Conservation (phyloP, 352 stramenopile genomes). For the Globisporangium barbulae region DNA sequence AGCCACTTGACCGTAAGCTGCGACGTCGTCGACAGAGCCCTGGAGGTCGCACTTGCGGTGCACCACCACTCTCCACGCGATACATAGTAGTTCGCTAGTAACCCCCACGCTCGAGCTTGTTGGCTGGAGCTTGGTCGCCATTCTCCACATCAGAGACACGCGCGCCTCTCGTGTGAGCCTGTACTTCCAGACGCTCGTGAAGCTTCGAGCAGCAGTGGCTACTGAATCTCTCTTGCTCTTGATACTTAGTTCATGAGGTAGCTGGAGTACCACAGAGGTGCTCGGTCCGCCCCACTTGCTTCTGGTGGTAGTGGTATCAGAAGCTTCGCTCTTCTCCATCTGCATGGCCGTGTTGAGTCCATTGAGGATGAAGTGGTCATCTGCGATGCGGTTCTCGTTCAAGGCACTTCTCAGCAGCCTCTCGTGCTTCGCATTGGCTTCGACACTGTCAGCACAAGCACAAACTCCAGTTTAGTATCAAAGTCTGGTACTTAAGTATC, state of each 20-base stretch:
- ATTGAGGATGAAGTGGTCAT: slow-evolving; percentile 15
- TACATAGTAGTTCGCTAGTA: no score
- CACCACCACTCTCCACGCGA: slow-evolving; percentile 22
- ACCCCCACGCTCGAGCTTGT: background rate
- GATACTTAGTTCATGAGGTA: background rate
- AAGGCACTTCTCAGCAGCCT: slow-evolving; percentile 12
- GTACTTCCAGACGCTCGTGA: slow-evolving; percentile 19
- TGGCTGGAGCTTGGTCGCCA: background rate
- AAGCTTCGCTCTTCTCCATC: slow-evolving; percentile 10
- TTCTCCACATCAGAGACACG: slow-evolving; percentile 23
- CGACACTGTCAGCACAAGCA: background rate
- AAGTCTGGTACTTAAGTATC: background rate
- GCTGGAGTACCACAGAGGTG: slow-evolving; percentile 9
- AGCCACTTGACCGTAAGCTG: slow-evolving; percentile 2
- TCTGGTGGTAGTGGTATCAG: background rate
- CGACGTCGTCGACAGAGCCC: slow-evolving; percentile 17
- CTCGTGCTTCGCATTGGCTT: slow-evolving; percentile 2
- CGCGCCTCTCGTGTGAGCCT: slow-evolving; percentile 16
- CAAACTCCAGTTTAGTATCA: background rate
- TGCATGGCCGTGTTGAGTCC: background rate
- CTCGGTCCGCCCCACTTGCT: slow-evolving; percentile 14
- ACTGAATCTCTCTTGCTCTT: background rate
- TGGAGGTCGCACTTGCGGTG: slow-evolving; percentile 19
- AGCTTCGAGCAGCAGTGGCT: background rate
- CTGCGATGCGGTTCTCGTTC: slow-evolving; percentile 18